Evolutionary conservation across 2,329 filamentous ascomycete species (phyloP), one percentile per base, ranked within the genome.

Genomic region (Thielaviopsis ethacetica): DNA sequence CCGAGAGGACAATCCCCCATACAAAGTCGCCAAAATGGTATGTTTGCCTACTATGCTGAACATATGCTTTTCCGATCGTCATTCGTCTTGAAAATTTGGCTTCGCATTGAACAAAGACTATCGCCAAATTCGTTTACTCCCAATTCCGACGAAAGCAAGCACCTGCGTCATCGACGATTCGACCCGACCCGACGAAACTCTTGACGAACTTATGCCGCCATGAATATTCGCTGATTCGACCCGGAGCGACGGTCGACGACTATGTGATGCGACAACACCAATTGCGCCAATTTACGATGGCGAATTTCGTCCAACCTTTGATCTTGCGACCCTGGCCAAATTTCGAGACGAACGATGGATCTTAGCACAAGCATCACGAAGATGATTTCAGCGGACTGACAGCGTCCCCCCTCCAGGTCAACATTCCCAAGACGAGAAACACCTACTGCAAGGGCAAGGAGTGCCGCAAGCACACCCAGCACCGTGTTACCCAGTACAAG

Each of bases 361-460:
- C 62, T 59, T 61, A 64, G 65, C 66, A 66, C 67, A 62, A 70
- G 65, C 65, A 66, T 68, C 67, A 65, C 10, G 24, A 54, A 54
- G 27, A 44, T 38, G 27, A 61, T 26, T 49, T 50, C 57, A 49
- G 66, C 67, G 70, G 67, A 72, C 69, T 65, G 59, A 63, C 65
- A 61, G 60, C 30, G 30, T 34, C 30, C 30, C 44, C 19, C 51
- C 22, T 27, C 44, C 67, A 91, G 91, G 90, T 95, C 82, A 95
- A 95, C 88, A 87, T 95, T 80, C 90, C 91, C 73, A 95, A 95
- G 83, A 95, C 90, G 75, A 85, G 90, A 75, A 87, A 89, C 80
- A 95, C 91, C 76, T 95, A 90, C 81, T 95, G 88, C 88, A 94
- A 94, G 83, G 87, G 87, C 81, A 91, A 86, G 82, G 84, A 89